These are phyloP conservation scores for Candida ascalaphidarum DNA, from an alignment of 805 yeast species.

Conservation along the genomic window DNA sequence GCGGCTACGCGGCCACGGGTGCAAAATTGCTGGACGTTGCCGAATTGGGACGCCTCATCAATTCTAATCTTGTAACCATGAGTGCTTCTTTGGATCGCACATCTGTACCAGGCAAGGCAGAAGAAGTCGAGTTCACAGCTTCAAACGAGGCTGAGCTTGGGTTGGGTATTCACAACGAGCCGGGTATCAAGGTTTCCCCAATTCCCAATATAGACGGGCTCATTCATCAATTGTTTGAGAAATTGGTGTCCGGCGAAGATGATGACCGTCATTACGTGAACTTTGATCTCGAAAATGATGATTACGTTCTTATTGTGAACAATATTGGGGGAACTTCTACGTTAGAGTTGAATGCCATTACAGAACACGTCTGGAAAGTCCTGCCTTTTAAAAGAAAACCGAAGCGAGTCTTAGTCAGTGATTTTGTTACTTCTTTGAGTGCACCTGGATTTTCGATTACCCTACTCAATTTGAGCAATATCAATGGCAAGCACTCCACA, in stretches of 20 bases:
- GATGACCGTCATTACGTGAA: slow-evolving; percentile 75
- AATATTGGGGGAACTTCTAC: slow-evolving; percentile 87
- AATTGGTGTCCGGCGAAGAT: slow-evolving; percentile 55
- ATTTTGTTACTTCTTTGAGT: slow-evolving; percentile 81
- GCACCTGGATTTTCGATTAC: slow-evolving; percentile 91
- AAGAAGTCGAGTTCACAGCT: slow-evolving; percentile 37
- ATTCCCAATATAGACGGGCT: slow-evolving; percentile 66
- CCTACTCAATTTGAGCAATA: slow-evolving; percentile 49
- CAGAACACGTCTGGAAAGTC: slow-evolving; percentile 46
- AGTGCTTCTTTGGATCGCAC: slow-evolving; percentile 89
- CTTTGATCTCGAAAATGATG: slow-evolving; percentile 50
- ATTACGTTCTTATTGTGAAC: slow-evolving; percentile 64
- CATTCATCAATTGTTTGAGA: slow-evolving; percentile 46
- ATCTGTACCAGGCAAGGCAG: slow-evolving; percentile 72
- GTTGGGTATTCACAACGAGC: slow-evolving; percentile 94
- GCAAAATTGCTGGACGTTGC: slow-evolving; percentile 41
- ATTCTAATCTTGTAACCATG: slow-evolving; percentile 67
- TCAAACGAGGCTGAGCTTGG: slow-evolving; percentile 78
- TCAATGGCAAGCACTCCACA: slow-evolving; percentile 7
- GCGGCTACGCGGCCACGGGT: slow-evolving; percentile 53
- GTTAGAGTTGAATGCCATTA: slow-evolving; percentile 68
- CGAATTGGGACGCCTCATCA: slow-evolving; percentile 51
- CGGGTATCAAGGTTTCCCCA: slow-evolving; percentile 63
- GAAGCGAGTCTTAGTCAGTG: slow-evolving; percentile 60
- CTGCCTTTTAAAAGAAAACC: slow-evolving; percentile 55